Percentiles rank a stretch among this genome's conserved stretches.
These are phyloP conservation scores for Phytophthora pluvialis DNA, from an alignment of 352 stramenopile genomes.

Conservation along the genomic window DNA sequence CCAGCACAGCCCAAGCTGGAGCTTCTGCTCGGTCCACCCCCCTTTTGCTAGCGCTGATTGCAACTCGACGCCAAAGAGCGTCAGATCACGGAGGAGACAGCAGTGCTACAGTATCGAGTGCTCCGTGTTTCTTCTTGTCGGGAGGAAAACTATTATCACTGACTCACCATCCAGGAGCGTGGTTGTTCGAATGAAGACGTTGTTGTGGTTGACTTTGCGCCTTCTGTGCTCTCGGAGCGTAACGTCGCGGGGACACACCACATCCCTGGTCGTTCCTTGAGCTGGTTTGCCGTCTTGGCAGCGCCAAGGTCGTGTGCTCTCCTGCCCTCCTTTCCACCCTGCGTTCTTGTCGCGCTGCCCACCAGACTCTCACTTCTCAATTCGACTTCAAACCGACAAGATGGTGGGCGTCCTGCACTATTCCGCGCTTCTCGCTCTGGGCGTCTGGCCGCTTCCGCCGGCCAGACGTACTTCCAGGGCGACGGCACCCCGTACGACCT, in stretches of 20 bases:
- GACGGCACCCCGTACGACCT: slow-evolving; percentile 31
- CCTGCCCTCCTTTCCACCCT: slow-evolving; percentile 24
- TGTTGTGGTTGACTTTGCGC: slow-evolving; percentile 8
- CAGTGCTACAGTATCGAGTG: neutral
- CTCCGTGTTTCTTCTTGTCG: neutral
- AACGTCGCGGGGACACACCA: slow-evolving; percentile 23
- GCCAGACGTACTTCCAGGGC: slow-evolving; percentile 27
- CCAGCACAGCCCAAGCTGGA: slow-evolving; percentile 16
- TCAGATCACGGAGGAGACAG: slow-evolving; percentile 7
- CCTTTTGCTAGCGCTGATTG: slow-evolving; percentile 19
- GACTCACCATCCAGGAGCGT: slow-evolving; percentile 14
- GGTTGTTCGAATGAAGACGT: neutral
- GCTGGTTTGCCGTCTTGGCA: slow-evolving; percentile 15
- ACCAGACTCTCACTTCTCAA: slow-evolving; percentile 20
- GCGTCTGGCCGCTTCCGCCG: slow-evolving; percentile 17
- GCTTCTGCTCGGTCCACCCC: slow-evolving; percentile 32
- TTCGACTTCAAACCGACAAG: slow-evolving; percentile 24
- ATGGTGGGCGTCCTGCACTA: slow-evolving; percentile 32
- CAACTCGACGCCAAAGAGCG: slow-evolving; percentile 23
- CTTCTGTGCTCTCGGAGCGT: slow-evolving; percentile 19
- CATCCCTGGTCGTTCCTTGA: slow-evolving; percentile 32
- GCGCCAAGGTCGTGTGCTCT: neutral
- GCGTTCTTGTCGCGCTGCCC: slow-evolving; percentile 3
- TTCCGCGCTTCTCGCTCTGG: slow-evolving; percentile 24
- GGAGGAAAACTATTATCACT: neutral